These are phyloP conservation scores for Stagonosporopsis cucurbitacearum DNA, from an alignment of 2,329 filamentous ascomycete species.

Conservation along the genomic window DNA sequence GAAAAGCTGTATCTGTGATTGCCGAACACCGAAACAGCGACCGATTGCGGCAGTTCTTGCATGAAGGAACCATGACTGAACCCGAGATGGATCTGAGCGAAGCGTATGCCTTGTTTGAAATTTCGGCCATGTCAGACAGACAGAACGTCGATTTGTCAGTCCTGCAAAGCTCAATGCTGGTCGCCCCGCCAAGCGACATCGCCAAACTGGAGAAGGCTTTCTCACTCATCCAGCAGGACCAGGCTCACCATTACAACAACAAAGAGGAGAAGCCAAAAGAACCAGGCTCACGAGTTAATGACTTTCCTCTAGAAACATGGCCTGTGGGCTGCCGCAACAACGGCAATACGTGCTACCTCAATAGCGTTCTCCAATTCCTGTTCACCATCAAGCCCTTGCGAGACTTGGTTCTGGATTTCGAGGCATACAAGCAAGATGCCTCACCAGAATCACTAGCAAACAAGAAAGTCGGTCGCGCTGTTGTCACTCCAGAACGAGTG, in stretches of 20 bases:
- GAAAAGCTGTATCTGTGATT: constrained; percentile 65
- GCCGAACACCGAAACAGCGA: constrained; percentile 64
- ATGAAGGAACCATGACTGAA: constrained; percentile 57
- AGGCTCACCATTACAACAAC: constrained; percentile 32
- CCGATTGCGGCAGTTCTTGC: constrained; percentile 59
- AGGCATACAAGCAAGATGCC: constrained; percentile 72
- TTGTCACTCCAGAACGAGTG: constrained; percentile 65
- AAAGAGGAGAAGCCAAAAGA: constrained; percentile 16
- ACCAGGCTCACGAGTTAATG: constrained; percentile 27
- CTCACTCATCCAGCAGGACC: constrained; percentile 51
- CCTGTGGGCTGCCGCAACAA: constrained; percentile 92
- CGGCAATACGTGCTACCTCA: constrained; percentile 97
- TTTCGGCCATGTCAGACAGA: constrained; percentile 58
- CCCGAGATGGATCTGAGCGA: constrained; percentile 60
- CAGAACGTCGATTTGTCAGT: constrained; percentile 58
- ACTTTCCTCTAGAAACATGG: constrained; percentile 57
- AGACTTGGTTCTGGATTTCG: constrained; percentile 78
- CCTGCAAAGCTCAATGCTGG: constrained; percentile 33
- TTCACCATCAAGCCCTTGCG: constrained; percentile 86
- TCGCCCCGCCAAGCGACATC: constrained; percentile 54
- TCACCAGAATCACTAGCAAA: constrained; percentile 66
- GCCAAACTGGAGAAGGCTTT: constrained; percentile 57
- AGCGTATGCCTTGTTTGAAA: constrained; percentile 51
- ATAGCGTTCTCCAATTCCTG: constrained; percentile 94
- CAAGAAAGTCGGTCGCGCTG: constrained; percentile 78